Conservation (phyloP, 768 basidiomycete species). For the Naematelia encephala region DNA sequence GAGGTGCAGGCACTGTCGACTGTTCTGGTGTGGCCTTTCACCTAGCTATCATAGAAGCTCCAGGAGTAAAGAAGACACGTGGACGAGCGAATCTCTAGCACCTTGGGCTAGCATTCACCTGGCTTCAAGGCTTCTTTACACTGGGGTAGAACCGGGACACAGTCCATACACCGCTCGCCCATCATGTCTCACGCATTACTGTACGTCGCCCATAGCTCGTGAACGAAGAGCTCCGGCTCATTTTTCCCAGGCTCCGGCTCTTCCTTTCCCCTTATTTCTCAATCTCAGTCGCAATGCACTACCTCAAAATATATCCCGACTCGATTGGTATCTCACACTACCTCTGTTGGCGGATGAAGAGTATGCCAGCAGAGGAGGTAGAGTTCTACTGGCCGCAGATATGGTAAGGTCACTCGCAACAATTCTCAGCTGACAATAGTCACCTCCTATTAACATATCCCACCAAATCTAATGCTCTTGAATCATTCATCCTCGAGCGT, state of each 20-base stretch:
- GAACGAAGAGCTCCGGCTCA: too few species aligned
- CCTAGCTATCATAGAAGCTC: background rate
- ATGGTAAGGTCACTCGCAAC: slow-evolving; percentile 41
- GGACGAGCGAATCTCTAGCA: background rate
- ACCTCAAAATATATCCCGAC: slow-evolving; percentile 57
- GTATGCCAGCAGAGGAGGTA: slow-evolving; percentile 54
- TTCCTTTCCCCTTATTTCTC: slow-evolving; percentile 94
- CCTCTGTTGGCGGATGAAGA: slow-evolving; percentile 52
- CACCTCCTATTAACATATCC: slow-evolving; percentile 92
- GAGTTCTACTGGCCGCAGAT: slow-evolving; percentile 57
- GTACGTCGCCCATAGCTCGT: slow-evolving; percentile 20
- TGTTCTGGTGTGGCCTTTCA: background rate
- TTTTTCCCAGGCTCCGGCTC: slow-evolving; percentile 65
- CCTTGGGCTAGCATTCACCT: background rate
- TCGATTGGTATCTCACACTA: slow-evolving; percentile 55
- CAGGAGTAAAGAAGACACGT: background rate
- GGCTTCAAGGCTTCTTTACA: background rate
- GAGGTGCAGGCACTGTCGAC: background rate
- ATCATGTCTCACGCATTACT: slow-evolving; percentile 50
- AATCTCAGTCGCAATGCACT: slow-evolving; percentile 86
- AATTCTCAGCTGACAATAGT: slow-evolving; percentile 54
- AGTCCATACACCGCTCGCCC: slow-evolving; percentile 6
- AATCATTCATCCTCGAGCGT: slow-evolving; percentile 85
- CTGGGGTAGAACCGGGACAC: background rate
- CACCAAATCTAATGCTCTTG: slow-evolving; percentile 84